phyloP scores from a whole-genome alignment of 2,329 filamentous ascomycete species.

The Claviceps sp. region DNA sequence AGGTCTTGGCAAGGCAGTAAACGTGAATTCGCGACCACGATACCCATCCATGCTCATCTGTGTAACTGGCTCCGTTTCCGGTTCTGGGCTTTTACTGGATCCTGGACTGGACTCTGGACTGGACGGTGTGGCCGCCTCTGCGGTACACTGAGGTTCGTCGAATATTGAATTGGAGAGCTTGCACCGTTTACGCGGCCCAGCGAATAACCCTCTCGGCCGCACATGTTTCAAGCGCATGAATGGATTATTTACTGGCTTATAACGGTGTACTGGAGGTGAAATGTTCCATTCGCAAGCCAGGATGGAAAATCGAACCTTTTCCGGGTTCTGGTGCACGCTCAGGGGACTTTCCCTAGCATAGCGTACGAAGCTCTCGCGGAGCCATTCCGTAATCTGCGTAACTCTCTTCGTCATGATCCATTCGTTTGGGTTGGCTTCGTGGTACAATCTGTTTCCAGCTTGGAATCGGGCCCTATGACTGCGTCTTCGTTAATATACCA shows the following conservation, averaged over 20 bases:
- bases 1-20: neutral
- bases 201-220: neutral
- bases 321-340: conserved; percentile 19
- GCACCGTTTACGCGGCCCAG: neutral
- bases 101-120: neutral
- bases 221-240: neutral
- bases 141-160: neutral
- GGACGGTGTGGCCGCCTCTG: neutral
- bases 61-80: no score
- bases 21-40: neutral
- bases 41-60: neutral
- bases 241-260: no score
- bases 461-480: conserved; percentile 3
- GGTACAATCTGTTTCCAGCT: conserved; percentile 13
- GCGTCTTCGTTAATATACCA: neutral
- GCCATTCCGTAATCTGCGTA: conserved; percentile 23
- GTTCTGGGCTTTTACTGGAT: no score
- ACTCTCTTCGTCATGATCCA: conserved; percentile 25
- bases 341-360: conserved; percentile 22
- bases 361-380: conserved; percentile 22
- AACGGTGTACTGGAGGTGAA: neutral
- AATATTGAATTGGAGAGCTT: neutral
- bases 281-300: conserved; percentile 28
- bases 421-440: conserved; percentile 18
- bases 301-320: conserved; percentile 26